Conservation (phyloP, 2,329 filamentous ascomycete genomes). For the Corniculantispora saksenae region DNA sequence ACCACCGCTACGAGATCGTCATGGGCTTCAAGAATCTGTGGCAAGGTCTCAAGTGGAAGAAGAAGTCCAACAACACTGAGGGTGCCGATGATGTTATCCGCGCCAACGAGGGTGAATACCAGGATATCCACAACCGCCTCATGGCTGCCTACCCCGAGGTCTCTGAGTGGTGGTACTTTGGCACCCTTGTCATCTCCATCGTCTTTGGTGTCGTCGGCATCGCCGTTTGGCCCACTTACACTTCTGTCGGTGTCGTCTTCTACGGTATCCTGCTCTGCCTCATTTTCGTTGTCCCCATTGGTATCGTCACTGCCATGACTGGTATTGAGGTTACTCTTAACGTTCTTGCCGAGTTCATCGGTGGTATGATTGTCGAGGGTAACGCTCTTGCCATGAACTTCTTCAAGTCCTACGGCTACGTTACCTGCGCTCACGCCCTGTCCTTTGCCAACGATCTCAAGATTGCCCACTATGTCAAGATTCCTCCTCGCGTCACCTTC, state of each 20-base stretch:
- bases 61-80: slow-evolving; percentile 12
- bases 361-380: slow-evolving; percentile 37
- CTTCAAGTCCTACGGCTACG: slow-evolving; percentile 37
- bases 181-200: slow-evolving; percentile 35
- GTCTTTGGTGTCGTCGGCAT: slow-evolving; percentile 40
- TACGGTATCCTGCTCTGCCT: slow-evolving; percentile 41
- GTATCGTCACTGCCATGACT: slow-evolving; percentile 46
- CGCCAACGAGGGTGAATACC: slow-evolving; percentile 38
- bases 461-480: slow-evolving; percentile 53
- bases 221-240: slow-evolving; percentile 43
- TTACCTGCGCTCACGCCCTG: slow-evolving; percentile 30
- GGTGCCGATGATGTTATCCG: slow-evolving; percentile 16
- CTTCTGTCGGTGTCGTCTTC: slow-evolving; percentile 41
- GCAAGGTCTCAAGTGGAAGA: slow-evolving; percentile 27
- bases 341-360: slow-evolving; percentile 44
- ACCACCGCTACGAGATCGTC: slow-evolving; percentile 32
- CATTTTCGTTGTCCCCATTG: slow-evolving; percentile 44
- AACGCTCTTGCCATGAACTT: slow-evolving; percentile 39
- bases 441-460: slow-evolving; percentile 47
- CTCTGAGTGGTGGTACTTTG: slow-evolving; percentile 46
- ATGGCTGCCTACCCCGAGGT: slow-evolving; percentile 35
- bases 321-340: slow-evolving; percentile 45
- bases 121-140: slow-evolving; percentile 35
- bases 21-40: slow-evolving; percentile 30
- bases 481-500: slow-evolving; percentile 49